Evolutionary conservation across 2,329 filamentous ascomycete species (phyloP).

Genomic region (Epichloe gansuensis): DNA sequence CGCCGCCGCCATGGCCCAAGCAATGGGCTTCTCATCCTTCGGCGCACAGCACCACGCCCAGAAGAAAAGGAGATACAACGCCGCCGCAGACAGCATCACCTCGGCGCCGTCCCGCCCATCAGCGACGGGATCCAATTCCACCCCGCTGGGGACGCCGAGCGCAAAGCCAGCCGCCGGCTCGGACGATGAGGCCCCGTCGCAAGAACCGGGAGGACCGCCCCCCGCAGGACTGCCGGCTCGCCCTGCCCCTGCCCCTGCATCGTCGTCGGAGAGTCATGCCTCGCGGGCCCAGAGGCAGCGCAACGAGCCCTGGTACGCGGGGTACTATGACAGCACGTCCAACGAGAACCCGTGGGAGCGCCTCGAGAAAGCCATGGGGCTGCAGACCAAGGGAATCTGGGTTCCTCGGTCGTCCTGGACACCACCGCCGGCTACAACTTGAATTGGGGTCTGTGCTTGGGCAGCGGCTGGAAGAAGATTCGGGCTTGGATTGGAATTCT

Average conservation of each 20-base stretch:
- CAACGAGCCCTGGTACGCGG: conserved; percentile 25
- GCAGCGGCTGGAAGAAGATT: no score
- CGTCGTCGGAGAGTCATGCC: background rate
- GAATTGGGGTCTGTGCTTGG: background rate
- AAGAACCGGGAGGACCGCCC: no score
- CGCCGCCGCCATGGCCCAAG: conserved; percentile 42
- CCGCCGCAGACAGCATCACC: conserved; percentile 32
- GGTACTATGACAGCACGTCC: conserved; percentile 56
- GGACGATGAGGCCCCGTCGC: background rate
- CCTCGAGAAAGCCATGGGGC: conserved; percentile 34
- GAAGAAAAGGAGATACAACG: conserved; percentile 58
- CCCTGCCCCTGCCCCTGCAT: conserved; percentile 12
- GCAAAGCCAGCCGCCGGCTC: conserved; percentile 18
- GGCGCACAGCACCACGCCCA: conserved; percentile 38
- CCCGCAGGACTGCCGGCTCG: conserved; percentile 21
- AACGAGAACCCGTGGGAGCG: conserved; percentile 61
- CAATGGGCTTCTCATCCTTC: conserved; percentile 65
- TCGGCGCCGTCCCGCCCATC: background rate
- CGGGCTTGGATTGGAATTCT: no score
- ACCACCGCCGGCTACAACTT: background rate
- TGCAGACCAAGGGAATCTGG: conserved; percentile 35
- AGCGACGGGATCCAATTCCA: conserved; percentile 27
- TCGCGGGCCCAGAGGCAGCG: background rate
- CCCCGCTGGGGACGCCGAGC: conserved; percentile 16
- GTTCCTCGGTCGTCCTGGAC: conserved; percentile 11